A percentile compares a stretch with the other conserved stretches of the same genome.
These are phyloP conservation scores for Rhizophora mangle DNA, from an alignment of 345 rosid genomes.

Conservation along the genomic window DNA sequence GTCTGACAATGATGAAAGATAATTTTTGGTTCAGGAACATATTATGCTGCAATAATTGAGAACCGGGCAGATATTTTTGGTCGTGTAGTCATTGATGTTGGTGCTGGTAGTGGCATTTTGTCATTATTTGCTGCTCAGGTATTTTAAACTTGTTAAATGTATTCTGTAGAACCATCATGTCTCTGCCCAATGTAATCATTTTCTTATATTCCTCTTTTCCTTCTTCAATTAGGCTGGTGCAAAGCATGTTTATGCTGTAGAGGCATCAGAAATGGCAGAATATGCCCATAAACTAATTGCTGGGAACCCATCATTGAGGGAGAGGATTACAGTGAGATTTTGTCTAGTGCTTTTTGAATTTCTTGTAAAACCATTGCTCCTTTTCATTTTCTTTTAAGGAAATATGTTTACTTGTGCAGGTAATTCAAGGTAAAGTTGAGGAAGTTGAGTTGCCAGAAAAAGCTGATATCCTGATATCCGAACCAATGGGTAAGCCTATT, in stretches of 20 bases:
- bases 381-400: constrained; percentile 9
- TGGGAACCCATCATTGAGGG: constrained; percentile 76
- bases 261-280: constrained; percentile 99
- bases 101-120: constrained; percentile 99
- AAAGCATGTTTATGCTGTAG: constrained; percentile 97
- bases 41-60: constrained; percentile 96
- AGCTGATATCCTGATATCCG: constrained; percentile 94
- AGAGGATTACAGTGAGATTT: constrained; percentile 73
- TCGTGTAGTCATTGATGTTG: constrained; percentile 94
- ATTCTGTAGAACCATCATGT: neutral
- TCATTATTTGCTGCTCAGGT: constrained; percentile 99
- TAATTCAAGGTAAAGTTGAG: constrained; percentile 94
- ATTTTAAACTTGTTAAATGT: constrained; percentile 8
- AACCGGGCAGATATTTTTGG: constrained; percentile 85
- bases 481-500: constrained; percentile 83
- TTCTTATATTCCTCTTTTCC: constrained; percentile 7
- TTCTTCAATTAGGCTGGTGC: constrained; percentile 81
- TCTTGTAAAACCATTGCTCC: neutral
- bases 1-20: neutral
- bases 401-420: constrained; percentile 39
- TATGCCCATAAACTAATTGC: constrained; percentile 92
- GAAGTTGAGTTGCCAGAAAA: constrained; percentile 95
- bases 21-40: constrained; percentile 64
- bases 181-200: neutral
- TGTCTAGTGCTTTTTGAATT: neutral